phyloP scores from a whole-genome alignment of 257 asterid genomes.

The Parsonsia alboflavescens region DNA sequence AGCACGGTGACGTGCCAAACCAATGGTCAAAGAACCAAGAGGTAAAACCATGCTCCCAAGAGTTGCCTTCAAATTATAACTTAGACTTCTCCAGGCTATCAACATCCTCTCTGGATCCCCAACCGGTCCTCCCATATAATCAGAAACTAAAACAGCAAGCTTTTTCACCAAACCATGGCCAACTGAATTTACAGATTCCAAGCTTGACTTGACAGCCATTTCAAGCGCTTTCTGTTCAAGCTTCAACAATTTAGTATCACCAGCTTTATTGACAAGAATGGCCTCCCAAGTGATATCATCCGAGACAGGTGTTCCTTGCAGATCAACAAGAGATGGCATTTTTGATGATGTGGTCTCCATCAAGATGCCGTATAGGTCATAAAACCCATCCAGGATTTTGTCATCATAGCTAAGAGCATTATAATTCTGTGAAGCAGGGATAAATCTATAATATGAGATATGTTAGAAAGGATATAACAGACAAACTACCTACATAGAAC shows the following conservation, averaged over 20 bases:
- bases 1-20: conserved; percentile 98
- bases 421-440: conserved; percentile 90
- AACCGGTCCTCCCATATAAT: conserved; percentile 96
- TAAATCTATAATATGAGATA: conserved; percentile 76
- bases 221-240: conserved; percentile 76
- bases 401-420: conserved; percentile 92
- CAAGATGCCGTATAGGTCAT: conserved; percentile 75
- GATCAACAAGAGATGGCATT: conserved; percentile 92
- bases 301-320: conserved; percentile 74
- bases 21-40: conserved; percentile 81
- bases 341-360: conserved; percentile 60
- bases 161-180: conserved; percentile 50
- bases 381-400: conserved; percentile 94
- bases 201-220: conserved; percentile 50
- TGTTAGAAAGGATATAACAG: conserved; percentile 42
- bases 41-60: conserved; percentile 96
- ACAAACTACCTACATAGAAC: conserved; percentile 6
- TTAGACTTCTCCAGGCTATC: conserved; percentile 71
- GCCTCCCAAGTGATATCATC: conserved; percentile 83
- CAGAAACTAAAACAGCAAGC: conserved; percentile 74
- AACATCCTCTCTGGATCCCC: conserved; percentile 74
- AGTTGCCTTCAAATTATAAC: conserved; percentile 49
- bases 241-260: conserved; percentile 69
- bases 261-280: conserved; percentile 68
- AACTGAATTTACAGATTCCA: conserved; percentile 32